These are phyloP conservation scores for Penicillium sp. DNA, from an alignment of 2,329 filamentous ascomycete species.

Conservation along the genomic window DNA sequence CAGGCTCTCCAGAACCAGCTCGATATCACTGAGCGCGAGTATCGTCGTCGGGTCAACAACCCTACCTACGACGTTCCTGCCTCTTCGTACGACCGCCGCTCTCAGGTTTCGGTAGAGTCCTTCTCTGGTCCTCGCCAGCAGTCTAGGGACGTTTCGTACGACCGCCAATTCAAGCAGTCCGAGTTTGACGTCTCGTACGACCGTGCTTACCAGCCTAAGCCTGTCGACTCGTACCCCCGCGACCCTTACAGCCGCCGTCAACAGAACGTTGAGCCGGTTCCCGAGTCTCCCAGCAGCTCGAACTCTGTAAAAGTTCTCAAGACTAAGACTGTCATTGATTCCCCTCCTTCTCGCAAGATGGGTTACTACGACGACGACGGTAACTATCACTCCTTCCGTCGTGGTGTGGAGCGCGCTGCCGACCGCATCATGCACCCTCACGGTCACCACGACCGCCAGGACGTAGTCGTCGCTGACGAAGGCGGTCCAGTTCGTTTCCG, in stretches of 20 bases:
- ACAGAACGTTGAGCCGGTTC: no score
- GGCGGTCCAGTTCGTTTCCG: no score
- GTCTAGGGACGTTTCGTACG: slow-evolving; percentile 36
- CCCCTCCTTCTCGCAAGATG: slow-evolving; percentile 53
- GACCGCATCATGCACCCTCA: slow-evolving; percentile 58
- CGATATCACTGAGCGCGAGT: slow-evolving; percentile 52
- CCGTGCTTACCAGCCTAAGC: slow-evolving; percentile 20
- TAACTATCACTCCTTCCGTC: slow-evolving; percentile 65
- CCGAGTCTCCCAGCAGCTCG: no score
- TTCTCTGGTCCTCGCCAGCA: no score
- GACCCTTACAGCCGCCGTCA: no score
- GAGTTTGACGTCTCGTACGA: slow-evolving; percentile 29
- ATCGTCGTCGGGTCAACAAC: no score
- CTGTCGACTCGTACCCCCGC: no score
- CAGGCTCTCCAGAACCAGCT: slow-evolving; percentile 42
- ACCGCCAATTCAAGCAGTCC: slow-evolving; percentile 24
- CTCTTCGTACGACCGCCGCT: slow-evolving; percentile 46
- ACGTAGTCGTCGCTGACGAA: slow-evolving; percentile 39
- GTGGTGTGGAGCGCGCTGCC: slow-evolving; percentile 58
- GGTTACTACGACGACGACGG: slow-evolving; percentile 74
- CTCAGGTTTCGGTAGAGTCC: no score
- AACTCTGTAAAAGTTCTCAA: no score
- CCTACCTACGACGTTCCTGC: slow-evolving; percentile 51
- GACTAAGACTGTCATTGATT: no score
- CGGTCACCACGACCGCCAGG: slow-evolving; percentile 32